phyloP scores from a whole-genome alignment of 805 yeast genomes.

The Ogataea siamensis region DNA sequence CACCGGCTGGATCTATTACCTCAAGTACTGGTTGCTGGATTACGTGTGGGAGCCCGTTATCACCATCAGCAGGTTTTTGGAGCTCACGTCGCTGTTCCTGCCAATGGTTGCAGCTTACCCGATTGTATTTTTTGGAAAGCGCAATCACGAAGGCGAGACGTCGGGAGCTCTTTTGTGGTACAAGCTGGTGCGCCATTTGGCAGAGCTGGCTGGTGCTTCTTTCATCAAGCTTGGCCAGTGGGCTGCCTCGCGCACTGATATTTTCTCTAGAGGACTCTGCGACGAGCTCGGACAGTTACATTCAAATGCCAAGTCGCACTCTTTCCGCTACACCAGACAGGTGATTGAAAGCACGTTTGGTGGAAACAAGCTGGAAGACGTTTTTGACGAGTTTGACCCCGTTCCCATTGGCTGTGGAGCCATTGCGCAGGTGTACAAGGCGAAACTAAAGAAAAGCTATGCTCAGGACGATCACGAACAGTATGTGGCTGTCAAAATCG shows the following conservation, averaged over 20 bases:
- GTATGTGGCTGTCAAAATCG: constrained; percentile 84
- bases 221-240: constrained; percentile 93
- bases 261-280: constrained; percentile 79
- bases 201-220: constrained; percentile 90
- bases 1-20: constrained; percentile 35
- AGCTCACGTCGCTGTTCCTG: constrained; percentile 60
- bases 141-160: constrained; percentile 40
- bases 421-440: constrained; percentile 92
- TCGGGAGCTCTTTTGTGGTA: constrained; percentile 75
- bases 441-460: constrained; percentile 52
- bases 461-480: constrained; percentile 39
- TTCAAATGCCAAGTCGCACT: constrained; percentile 78
- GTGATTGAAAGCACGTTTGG: constrained; percentile 59
- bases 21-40: constrained; percentile 48
- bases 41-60: constrained; percentile 65
- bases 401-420: constrained; percentile 96
- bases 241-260: constrained; percentile 97
- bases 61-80: constrained; percentile 66
- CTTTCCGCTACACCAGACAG: constrained; percentile 55
- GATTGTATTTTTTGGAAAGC: constrained; percentile 51
- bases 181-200: constrained; percentile 54
- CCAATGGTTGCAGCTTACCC: constrained; percentile 74
- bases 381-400: constrained; percentile 75
- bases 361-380: constrained; percentile 56
- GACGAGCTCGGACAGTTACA: constrained; percentile 74